A percentile compares a stretch with the other conserved stretches of the same genome.
phyloP scores from a whole-genome alignment of 2,329 filamentous ascomycete species.

The Aspergillus melleus region DNA sequence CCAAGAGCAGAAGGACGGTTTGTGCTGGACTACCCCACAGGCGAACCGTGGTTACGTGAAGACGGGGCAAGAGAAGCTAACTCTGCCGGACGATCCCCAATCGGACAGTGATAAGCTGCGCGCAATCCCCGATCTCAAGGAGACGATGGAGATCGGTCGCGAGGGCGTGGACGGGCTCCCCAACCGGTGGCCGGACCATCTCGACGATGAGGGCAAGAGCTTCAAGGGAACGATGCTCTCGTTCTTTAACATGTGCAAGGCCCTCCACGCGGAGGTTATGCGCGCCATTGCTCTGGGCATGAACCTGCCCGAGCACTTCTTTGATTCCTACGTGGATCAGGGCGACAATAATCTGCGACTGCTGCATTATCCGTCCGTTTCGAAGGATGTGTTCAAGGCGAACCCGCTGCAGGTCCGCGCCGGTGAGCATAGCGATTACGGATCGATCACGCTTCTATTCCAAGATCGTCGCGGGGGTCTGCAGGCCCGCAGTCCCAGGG shows the following conservation, averaged over 20 bases:
- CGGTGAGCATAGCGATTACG: conserved; percentile 73
- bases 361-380: conserved; percentile 73
- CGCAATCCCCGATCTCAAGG: conserved; percentile 55
- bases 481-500: conserved; percentile 68
- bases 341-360: conserved; percentile 72
- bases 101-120: conserved; percentile 53
- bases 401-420: conserved; percentile 72
- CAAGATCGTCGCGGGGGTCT: conserved; percentile 59
- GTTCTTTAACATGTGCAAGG: conserved; percentile 75
- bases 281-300: conserved; percentile 80
- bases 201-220: conserved; percentile 54
- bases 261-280: conserved; percentile 77
- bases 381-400: conserved; percentile 63
- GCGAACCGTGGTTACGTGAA: conserved; percentile 74
- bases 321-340: conserved; percentile 70
- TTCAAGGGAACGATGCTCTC: conserved; percentile 72
- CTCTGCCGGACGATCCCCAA: conserved; percentile 33
- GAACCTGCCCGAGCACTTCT: conserved; percentile 69
- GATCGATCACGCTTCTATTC: conserved; percentile 54
- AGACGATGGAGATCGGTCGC: conserved; percentile 62
- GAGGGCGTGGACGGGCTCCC: conserved; percentile 62
- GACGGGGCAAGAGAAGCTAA: conserved; percentile 70
- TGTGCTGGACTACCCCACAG: conserved; percentile 71
- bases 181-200: conserved; percentile 72
- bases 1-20: conserved; percentile 60